phyloP scores from a whole-genome alignment of 768 basidiomycete genomes.

The Pisolithus albus region DNA sequence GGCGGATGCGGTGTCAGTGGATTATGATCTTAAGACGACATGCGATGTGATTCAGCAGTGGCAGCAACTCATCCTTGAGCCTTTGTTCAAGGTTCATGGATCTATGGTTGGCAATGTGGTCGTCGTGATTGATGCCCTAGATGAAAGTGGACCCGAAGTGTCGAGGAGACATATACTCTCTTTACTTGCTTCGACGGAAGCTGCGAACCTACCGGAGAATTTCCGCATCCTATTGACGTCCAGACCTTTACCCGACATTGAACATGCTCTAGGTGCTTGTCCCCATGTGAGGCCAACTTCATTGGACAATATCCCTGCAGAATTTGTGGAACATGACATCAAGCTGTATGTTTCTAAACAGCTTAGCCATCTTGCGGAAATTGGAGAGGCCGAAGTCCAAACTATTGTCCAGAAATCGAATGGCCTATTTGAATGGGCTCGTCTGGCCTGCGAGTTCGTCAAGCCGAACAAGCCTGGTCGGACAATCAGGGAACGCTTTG shows the following conservation, averaged over 20 bases:
- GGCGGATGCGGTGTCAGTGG: background rate
- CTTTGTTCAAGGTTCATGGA: background rate
- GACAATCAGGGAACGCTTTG: background rate
- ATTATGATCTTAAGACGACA: background rate
- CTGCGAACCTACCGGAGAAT: background rate
- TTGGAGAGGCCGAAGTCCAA: background rate
- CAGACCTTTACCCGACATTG: background rate
- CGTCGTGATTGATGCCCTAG: background rate
- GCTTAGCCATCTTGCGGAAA: background rate
- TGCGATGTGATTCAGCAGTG: background rate
- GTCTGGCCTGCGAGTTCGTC: slow-evolving; percentile 1
- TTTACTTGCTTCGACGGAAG: background rate
- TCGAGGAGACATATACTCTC: background rate
- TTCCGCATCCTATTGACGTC: background rate
- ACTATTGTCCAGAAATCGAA: slow-evolving; percentile 8
- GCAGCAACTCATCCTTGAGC: background rate
- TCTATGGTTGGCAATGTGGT: background rate
- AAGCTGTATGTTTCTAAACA: background rate
- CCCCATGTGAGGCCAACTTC: background rate
- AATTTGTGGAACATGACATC: background rate
- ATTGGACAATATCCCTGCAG: background rate
- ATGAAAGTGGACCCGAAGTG: background rate
- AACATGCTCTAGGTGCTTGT: background rate
- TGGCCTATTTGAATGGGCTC: slow-evolving; percentile 1
- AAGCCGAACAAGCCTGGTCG: background rate